phyloP scores from a whole-genome alignment of 1,284 basidiomycete genomes.

The Trametes versicolor region DNA sequence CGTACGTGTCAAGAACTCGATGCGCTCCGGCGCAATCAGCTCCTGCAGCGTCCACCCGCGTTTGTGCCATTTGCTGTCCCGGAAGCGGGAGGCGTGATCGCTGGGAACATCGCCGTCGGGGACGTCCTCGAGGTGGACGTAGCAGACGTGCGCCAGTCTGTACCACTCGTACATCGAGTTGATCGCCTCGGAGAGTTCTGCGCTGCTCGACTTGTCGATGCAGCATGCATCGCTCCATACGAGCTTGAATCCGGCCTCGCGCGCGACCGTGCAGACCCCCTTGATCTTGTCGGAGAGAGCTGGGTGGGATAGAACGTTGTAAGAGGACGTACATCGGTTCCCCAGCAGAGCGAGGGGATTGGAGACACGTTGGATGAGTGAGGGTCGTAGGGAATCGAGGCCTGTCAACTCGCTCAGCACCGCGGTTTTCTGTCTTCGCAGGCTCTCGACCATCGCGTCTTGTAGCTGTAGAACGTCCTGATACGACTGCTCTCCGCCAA shows the following conservation, averaged over 20 bases:
- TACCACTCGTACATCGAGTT: constrained; percentile 5
- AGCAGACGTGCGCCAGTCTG: not conserved
- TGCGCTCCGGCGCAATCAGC: constrained; percentile 10
- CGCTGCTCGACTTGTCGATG: constrained; percentile 4
- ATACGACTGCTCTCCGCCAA: not conserved
- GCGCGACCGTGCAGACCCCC: not conserved
- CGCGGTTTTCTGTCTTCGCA: not conserved
- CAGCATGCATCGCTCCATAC: constrained; percentile 3
- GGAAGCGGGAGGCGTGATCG: not conserved
- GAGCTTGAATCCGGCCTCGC: constrained; percentile 3
- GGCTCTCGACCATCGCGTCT: not conserved
- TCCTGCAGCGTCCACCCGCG: constrained; percentile 19
- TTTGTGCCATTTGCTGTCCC: not conserved
- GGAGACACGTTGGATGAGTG: not conserved
- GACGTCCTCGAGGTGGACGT: constrained; percentile 10
- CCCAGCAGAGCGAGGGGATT: not conserved
- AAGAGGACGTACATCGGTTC: not conserved
- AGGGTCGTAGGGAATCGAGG: not conserved
- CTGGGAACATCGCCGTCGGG: not conserved
- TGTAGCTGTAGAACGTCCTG: not conserved
- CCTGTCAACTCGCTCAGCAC: not conserved
- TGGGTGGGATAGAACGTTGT: not conserved
- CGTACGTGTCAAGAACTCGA: constrained; percentile 14
- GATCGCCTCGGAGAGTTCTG: constrained; percentile 5
- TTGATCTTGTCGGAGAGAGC: constrained; percentile 3